Conservation (phyloP, 352 stramenopile genomes). For the Phytophthora fragariaefolia region DNA sequence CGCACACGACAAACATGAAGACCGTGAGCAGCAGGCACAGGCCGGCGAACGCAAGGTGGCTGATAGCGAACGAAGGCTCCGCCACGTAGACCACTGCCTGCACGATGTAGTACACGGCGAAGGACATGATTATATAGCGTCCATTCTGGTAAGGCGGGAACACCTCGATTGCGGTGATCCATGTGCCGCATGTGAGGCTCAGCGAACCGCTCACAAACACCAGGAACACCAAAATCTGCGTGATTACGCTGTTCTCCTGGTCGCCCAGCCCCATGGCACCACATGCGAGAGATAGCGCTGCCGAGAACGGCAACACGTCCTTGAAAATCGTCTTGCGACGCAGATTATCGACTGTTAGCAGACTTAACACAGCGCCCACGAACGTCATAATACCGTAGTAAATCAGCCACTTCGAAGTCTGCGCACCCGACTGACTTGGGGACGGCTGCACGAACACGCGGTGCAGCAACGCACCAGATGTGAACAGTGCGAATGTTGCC, state of each 20-base stretch:
- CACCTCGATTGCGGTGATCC: constrained; percentile 85
- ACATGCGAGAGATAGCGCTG: constrained; percentile 61
- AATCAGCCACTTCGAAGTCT: constrained; percentile 81
- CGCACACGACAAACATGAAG: constrained; percentile 79
- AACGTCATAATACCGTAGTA: constrained; percentile 85
- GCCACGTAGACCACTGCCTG: constrained; percentile 70
- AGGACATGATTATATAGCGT: constrained; percentile 76
- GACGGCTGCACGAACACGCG: constrained; percentile 68
- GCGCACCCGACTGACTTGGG: constrained; percentile 42
- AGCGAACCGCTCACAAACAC: constrained; percentile 71
- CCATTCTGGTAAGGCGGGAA: constrained; percentile 82
- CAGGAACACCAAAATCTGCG: constrained; percentile 78
- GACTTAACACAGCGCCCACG: constrained; percentile 63
- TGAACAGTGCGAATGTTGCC: constrained; percentile 70
- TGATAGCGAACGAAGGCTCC: constrained; percentile 74
- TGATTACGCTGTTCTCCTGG: constrained; percentile 51
- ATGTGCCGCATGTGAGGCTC: constrained; percentile 79
- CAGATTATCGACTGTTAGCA: constrained; percentile 84
- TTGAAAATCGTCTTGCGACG: constrained; percentile 92
- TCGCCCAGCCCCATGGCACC: constrained; percentile 61
- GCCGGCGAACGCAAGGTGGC: constrained; percentile 78
- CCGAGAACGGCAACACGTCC: constrained; percentile 80
- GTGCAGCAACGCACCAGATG: constrained; percentile 69
- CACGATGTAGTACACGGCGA: constrained; percentile 77
- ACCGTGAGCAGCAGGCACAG: constrained; percentile 75